Conservation (phyloP, 208 protist genomes). For the Leishmania braziliensis region DNA sequence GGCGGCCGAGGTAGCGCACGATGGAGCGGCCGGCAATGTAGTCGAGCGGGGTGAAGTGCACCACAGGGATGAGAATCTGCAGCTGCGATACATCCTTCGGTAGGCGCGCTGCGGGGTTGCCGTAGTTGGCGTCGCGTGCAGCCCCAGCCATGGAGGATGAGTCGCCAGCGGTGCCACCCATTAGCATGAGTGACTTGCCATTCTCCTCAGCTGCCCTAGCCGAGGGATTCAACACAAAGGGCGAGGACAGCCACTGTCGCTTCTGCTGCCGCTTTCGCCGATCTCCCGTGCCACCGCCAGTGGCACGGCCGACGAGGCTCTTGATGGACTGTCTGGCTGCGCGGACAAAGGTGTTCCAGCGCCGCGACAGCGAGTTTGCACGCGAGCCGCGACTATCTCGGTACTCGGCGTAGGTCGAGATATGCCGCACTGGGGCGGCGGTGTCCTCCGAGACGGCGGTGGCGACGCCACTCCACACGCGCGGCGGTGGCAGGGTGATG, state of each 20-base stretch:
- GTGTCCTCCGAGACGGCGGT: conserved; percentile 33
- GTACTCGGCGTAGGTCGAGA: conserved; percentile 55
- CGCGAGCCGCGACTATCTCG: conserved; percentile 36
- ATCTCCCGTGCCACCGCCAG: conserved; percentile 20
- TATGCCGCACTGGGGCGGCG: conserved; percentile 19
- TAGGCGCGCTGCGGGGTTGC: conserved; percentile 35
- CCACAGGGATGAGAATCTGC: conserved; percentile 33
- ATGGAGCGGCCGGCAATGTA: conserved; percentile 83
- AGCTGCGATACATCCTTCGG: conserved; percentile 45
- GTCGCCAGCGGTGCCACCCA: background rate
- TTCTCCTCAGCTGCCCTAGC: background rate
- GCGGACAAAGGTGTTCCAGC: conserved; percentile 40
- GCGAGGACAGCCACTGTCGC: conserved; percentile 15
- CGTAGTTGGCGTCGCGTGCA: conserved; percentile 27
- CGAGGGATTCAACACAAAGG: background rate
- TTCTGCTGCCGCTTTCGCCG: conserved; percentile 36
- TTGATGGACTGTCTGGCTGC: conserved; percentile 45
- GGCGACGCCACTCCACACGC: conserved; percentile 32
- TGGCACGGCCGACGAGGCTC: conserved; percentile 34
- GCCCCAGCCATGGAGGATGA: background rate
- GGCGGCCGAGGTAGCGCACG: conserved; percentile 81
- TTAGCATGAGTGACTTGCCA: background rate
- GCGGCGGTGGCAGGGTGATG: conserved; percentile 35
- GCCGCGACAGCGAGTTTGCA: conserved; percentile 34
- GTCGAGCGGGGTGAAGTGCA: conserved; percentile 79